Percentiles rank a stretch among this genome's conserved stretches.
Conservation (phyloP, 2,329 filamentous ascomycete species). For the Fonsecaea multimorphosa region DNA sequence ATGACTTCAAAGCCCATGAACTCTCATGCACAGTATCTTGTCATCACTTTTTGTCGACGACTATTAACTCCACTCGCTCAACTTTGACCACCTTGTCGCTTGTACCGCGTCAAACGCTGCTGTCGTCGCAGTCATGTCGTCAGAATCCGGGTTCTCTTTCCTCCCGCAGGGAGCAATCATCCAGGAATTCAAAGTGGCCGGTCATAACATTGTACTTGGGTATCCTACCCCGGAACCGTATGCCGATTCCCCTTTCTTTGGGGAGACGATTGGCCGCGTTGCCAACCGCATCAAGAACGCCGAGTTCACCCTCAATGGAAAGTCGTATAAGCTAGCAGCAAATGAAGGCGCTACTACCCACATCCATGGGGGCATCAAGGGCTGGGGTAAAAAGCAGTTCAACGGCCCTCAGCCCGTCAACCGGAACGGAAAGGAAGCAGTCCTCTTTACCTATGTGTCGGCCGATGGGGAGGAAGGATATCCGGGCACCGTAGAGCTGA, state of each 20-base stretch:
- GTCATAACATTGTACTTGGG: constrained; percentile 84
- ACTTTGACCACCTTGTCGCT: background rate
- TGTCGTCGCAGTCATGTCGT: constrained; percentile 35
- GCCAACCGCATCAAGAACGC: constrained; percentile 81
- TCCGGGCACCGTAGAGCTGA: constrained; percentile 80
- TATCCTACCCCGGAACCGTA: constrained; percentile 81
- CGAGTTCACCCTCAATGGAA: constrained; percentile 74
- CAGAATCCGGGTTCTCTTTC: constrained; percentile 52
- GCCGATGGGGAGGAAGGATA: constrained; percentile 87
- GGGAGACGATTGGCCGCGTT: constrained; percentile 85
- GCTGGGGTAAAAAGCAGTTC: constrained; percentile 84
- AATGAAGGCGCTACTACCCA: constrained; percentile 86
- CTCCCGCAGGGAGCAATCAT: constrained; percentile 55
- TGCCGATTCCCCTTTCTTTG: constrained; percentile 80
- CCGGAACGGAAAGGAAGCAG: constrained; percentile 66
- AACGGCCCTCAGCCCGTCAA: constrained; percentile 69
- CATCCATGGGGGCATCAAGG: constrained; percentile 72
- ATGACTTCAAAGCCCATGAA: constrained; percentile 5
- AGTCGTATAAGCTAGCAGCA: constrained; percentile 70
- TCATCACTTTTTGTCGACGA: background rate
- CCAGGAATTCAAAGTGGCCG: constrained; percentile 76
- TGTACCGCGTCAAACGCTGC: background rate
- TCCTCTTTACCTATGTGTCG: constrained; percentile 65
- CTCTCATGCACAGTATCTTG: background rate
- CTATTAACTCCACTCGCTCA: background rate